phyloP scores from a whole-genome alignment of 768 basidiomycete genomes.

The Hygrophorus pudorinus region DNA sequence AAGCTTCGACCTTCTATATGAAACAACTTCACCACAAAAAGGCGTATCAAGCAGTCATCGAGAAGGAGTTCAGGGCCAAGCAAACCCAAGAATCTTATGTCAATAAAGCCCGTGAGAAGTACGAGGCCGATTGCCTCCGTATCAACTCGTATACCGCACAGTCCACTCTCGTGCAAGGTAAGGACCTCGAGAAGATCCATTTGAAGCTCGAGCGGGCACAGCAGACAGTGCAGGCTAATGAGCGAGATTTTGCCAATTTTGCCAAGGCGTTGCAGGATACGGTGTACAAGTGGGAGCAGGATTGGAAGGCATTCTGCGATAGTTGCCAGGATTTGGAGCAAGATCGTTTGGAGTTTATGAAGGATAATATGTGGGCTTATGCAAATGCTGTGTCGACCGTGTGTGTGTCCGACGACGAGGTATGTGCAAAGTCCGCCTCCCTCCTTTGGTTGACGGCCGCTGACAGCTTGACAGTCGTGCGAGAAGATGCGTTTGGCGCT shows the following conservation, averaged over 20 bases:
- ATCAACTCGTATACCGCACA: conserved; percentile 88
- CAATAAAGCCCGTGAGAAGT: conserved; percentile 83
- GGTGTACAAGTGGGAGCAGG: conserved; percentile 76
- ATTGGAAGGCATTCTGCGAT: conserved; percentile 94
- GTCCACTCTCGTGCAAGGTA: conserved; percentile 83
- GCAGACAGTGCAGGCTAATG: conserved; percentile 83
- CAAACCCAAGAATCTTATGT: conserved; percentile 82
- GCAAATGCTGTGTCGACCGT: conserved; percentile 95
- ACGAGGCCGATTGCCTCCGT: conserved; percentile 83
- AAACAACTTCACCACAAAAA: conserved; percentile 69
- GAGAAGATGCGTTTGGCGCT: conserved; percentile 80
- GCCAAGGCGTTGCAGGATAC: conserved; percentile 73
- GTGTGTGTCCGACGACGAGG: conserved; percentile 94
- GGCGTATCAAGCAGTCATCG: conserved; percentile 62
- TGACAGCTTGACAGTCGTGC: conserved; percentile 54
- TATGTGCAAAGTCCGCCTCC: conserved; percentile 23
- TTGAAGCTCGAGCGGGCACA: conserved; percentile 85
- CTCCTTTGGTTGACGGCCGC: conserved; percentile 1
- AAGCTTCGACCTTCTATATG: conserved; percentile 45
- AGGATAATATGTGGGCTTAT: conserved; percentile 92
- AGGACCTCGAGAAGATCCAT: conserved; percentile 85
- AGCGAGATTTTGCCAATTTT: conserved; percentile 88
- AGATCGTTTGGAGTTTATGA: conserved; percentile 87
- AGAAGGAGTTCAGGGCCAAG: conserved; percentile 87
- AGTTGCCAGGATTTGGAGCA: conserved; percentile 94